phyloP scores from a whole-genome alignment of 164 flowering plant species.

The Kingdonia uniflora region DNA sequence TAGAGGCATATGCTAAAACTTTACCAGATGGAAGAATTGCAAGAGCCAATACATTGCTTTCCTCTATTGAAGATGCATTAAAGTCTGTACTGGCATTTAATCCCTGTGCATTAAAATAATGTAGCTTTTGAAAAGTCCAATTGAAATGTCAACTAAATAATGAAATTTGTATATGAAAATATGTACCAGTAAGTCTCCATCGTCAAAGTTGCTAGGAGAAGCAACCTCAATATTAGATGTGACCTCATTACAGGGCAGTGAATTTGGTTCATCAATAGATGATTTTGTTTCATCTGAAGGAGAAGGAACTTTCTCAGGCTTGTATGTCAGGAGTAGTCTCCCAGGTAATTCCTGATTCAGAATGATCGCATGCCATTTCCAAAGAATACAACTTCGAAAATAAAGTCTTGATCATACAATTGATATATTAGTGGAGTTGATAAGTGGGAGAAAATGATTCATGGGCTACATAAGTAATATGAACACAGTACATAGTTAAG shows the following conservation, averaged over 20 bases:
- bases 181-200: slow-evolving; percentile 79
- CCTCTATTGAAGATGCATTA: slow-evolving; percentile 76
- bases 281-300: slow-evolving; percentile 28
- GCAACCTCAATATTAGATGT: slow-evolving; percentile 23
- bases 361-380: no score
- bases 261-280: slow-evolving; percentile 35
- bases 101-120: slow-evolving; percentile 37
- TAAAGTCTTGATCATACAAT: no score
- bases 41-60: slow-evolving; percentile 83
- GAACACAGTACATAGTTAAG: no score
- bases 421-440: no score
- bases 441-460: no score
- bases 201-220: slow-evolving; percentile 23
- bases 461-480: no score
- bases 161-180: no score
- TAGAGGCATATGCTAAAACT: no score
- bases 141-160: no score
- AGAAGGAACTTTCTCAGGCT: slow-evolving; percentile 53
- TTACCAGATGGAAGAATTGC: slow-evolving; percentile 79
- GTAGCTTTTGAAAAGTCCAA: no score
- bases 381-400: no score
- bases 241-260: slow-evolving; percentile 24
- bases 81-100: slow-evolving; percentile 27
- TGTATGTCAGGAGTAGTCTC: slow-evolving; percentile 83
- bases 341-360: slow-evolving; percentile 51